Evolutionary conservation across 768 basidiomycete genomes (phyloP).

Genomic region (Kwoniella bestiolae): DNA sequence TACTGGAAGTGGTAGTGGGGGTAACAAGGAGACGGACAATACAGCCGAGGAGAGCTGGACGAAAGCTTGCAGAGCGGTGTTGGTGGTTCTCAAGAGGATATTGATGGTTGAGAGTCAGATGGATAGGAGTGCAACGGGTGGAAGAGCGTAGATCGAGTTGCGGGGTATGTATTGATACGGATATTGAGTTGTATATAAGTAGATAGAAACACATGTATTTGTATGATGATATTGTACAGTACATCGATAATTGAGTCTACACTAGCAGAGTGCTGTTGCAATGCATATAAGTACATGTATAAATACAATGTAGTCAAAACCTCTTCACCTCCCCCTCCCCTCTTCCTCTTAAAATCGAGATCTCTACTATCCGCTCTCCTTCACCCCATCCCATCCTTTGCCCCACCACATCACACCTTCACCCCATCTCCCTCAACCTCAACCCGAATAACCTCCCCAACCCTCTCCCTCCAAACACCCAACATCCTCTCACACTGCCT

Average conservation of each 20-base stretch:
- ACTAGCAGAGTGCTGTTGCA: too few species aligned
- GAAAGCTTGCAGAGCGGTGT: conserved; percentile 84
- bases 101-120: conserved; percentile 55
- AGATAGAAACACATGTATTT: background rate
- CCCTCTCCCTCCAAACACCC: conserved; percentile 38
- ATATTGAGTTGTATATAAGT: background rate
- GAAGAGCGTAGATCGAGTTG: too few species aligned
- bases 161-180: background rate
- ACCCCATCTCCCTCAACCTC: background rate
- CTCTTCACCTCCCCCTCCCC: too few species aligned
- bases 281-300: background rate
- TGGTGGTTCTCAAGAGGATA: conserved; percentile 59
- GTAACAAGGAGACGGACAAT: conserved; percentile 6
- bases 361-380: background rate
- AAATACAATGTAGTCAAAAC: background rate
- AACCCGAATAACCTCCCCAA: conserved; percentile 10
- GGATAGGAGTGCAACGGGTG: conserved; percentile 35
- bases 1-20: background rate
- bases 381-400: background rate
- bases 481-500: conserved; percentile 46
- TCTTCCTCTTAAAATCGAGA: too few species aligned
- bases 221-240: background rate
- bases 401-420: background rate
- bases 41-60: conserved; percentile 93
- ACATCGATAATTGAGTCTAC: too few species aligned